phyloP scores from a whole-genome alignment of 1,139 yeast species.

The Pichia sp. region DNA sequence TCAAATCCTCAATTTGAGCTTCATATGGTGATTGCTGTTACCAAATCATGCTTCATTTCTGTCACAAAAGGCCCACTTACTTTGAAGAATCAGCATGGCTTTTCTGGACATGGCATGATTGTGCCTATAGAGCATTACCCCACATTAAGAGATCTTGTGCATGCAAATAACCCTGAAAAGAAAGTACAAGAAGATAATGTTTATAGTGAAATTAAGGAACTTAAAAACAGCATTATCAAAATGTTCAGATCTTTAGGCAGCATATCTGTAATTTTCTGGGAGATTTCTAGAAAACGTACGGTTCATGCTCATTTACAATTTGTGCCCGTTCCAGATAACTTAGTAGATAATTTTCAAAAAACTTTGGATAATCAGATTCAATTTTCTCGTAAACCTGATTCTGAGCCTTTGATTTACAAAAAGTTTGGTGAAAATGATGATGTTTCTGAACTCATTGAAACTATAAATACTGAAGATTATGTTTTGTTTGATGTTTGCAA shows the following conservation, averaged over 20 bases:
- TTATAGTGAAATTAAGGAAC: slow-evolving; percentile 37
- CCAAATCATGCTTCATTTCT: slow-evolving; percentile 58
- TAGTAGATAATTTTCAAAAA: slow-evolving; percentile 32
- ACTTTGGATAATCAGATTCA: slow-evolving; percentile 36
- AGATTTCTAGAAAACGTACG: slow-evolving; percentile 47
- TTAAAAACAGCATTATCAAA: slow-evolving; percentile 37
- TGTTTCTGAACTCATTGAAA: slow-evolving; percentile 21
- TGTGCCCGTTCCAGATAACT: slow-evolving; percentile 47
- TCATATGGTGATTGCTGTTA: slow-evolving; percentile 76
- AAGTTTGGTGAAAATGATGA: slow-evolving; percentile 30
- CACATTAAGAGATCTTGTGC: slow-evolving; percentile 29
- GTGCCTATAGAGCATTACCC: slow-evolving; percentile 79
- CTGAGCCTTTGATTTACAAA: slow-evolving; percentile 36
- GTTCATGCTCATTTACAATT: slow-evolving; percentile 64
- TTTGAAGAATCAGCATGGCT: slow-evolving; percentile 37
- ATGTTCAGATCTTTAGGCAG: slow-evolving; percentile 35
- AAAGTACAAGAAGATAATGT: slow-evolving; percentile 30
- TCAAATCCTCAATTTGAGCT: slow-evolving; percentile 73
- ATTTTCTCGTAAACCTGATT: slow-evolving; percentile 37
- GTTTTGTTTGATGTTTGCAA: slow-evolving; percentile 32
- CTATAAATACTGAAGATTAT: slow-evolving; percentile 35
- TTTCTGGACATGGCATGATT: slow-evolving; percentile 77
- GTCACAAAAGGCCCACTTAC: slow-evolving; percentile 85
- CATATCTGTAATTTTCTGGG: slow-evolving; percentile 50
- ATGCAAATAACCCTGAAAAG: slow-evolving; percentile 17